Evolutionary conservation across 2,329 filamentous ascomycete genomes (phyloP).

Genomic region (Chaetothyriales sp.): DNA sequence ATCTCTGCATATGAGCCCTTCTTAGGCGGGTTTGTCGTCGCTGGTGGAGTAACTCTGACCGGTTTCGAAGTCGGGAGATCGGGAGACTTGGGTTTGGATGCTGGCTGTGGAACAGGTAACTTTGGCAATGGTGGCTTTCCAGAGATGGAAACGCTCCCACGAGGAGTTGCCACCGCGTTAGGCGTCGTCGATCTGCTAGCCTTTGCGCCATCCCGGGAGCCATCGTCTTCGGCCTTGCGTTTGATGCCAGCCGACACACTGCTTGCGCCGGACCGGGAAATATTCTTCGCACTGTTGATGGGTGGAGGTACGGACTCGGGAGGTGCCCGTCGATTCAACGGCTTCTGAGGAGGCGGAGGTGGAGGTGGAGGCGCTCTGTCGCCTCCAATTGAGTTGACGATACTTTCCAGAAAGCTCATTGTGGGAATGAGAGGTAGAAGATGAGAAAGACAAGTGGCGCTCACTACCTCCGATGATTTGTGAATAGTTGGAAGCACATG

Average conservation of each 20-base stretch:
- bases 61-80: slow-evolving; percentile 5
- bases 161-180: slow-evolving; percentile 5
- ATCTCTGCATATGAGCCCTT: slow-evolving; percentile 46
- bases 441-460: neutral
- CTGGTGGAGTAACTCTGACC: slow-evolving; percentile 1
- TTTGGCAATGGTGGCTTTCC: neutral
- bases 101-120: slow-evolving; percentile 8
- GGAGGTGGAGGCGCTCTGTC: slow-evolving; percentile 19
- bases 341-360: slow-evolving; percentile 10
- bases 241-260: slow-evolving; percentile 8
- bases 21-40: slow-evolving; percentile 25
- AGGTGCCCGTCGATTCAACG: neutral
- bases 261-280: slow-evolving; percentile 3
- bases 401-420: slow-evolving; percentile 33
- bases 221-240: slow-evolving; percentile 15
- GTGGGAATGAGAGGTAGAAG: neutral
- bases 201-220: slow-evolving; percentile 6
- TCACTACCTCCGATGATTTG: slow-evolving; percentile 2
- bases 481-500: neutral
- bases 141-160: slow-evolving; percentile 1
- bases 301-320: neutral
- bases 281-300: slow-evolving; percentile 1
- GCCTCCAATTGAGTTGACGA: slow-evolving; percentile 36
- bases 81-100: slow-evolving; percentile 2
- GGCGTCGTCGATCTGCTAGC: slow-evolving; percentile 8